Base-by-base conservation (phyloP, 441 rosid species). In the Eutrema salsugineum region DNA sequence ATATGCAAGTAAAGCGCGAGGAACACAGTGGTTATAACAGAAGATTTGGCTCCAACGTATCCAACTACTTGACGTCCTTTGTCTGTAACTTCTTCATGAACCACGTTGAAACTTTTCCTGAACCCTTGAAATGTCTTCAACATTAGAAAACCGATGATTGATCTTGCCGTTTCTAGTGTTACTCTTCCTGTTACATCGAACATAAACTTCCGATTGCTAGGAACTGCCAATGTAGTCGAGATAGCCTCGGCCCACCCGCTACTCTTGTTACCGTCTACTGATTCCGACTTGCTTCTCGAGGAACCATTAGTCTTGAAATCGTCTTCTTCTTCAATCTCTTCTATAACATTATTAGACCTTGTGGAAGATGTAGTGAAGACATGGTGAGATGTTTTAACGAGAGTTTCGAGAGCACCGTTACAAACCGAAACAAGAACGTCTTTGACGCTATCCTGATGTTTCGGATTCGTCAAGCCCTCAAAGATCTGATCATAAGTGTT, bases 151-250 rank as follows among this genome's bases (percentile, higher is more conserved):
- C 70, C 91, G n/a, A 87, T 68, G 40, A 88, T 39, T 24, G 96
- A 89, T 61, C 86, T 88, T 30, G 88, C 38, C 0, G 95, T 87
- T 66, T 85, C 91, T 50, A 89, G 75, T 5, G 99, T 91, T 49
- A 93, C 98, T 81, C 95, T 85, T 54, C 99, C 96, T 3, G 99
- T 92, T 73, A 95, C 91, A 80, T 95, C 99, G 30, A 88, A 84
- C 85, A 91, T 85, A 81, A 95, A 87, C 82, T 66, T 86, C 66
- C 87, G 82, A 71, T 95, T 95, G 61, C 88, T 78, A 0, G 98
- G 99, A 69, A 86, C 85, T 3, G 96, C 82, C 79, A 86, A 78
- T 15, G 93, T 86, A 7, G 90, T 79, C 8, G 90, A 83, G 57
- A 90, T 84, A 75, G 75, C 69, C 20, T 68, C 78, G 7, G 74